Conservation (phyloP, 2,329 filamentous ascomycete species). For the Fusarium pilosicola region DNA sequence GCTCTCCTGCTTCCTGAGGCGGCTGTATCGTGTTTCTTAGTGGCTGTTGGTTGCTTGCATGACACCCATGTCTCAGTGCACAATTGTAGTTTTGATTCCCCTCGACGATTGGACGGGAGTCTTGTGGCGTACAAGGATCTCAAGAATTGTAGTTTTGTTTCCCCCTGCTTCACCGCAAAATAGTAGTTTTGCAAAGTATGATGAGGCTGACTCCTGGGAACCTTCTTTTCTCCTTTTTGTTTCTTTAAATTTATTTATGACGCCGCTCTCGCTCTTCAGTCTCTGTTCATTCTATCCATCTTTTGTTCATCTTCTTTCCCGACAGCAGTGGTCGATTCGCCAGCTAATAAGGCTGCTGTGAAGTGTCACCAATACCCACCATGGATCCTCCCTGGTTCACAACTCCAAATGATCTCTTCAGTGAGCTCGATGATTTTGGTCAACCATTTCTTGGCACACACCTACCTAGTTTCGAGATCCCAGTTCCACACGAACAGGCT, state of each 20-base stretch:
- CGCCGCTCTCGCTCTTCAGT: background rate
- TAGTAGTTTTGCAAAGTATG: background rate
- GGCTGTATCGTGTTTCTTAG: background rate
- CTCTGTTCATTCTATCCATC: background rate
- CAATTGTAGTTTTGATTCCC: background rate
- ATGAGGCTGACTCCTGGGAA: background rate
- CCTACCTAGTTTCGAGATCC: too few species aligned
- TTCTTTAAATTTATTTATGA: background rate
- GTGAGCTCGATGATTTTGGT: background rate
- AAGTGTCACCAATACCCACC: background rate
- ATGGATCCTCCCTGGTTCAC: background rate
- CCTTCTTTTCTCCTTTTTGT: background rate
- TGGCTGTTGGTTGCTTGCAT: background rate
- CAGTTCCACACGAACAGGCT: background rate
- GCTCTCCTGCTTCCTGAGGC: background rate
- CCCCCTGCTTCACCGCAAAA: background rate
- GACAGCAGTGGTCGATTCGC: background rate
- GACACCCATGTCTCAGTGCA: background rate
- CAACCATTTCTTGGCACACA: background rate
- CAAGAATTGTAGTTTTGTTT: slow-evolving; percentile 3
- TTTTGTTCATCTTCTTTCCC: background rate
- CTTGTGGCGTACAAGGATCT: background rate
- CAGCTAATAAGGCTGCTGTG: background rate
- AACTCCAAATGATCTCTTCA: background rate
- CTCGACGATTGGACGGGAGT: background rate